Evolutionary conservation across 495 filamentous ascomycete species (phyloP), one percentile per base, ranked within the genome.

Genomic region (Tricharina praecox): DNA sequence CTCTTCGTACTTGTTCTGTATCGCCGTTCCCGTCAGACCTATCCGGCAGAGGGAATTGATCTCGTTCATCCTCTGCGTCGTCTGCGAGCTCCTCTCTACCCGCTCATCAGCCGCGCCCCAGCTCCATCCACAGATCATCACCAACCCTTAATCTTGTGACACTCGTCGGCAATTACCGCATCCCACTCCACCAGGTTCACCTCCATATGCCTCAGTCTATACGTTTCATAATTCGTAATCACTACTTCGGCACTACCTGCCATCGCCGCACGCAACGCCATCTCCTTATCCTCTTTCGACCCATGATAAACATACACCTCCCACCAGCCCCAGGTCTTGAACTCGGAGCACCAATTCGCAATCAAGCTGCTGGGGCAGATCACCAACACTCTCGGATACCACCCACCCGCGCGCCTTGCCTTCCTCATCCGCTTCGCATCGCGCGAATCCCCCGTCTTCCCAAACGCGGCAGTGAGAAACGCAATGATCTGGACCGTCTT

Each of bases 401-500:
- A 96, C 16, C 66, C 61, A 1, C 50, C 47, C 52, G 61, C 50
- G 32, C 51, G 35, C 23, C 75, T 69, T 63, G 92, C 79, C 62
- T 94, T 94, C 25, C 90, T 73, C 92, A 96, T 94, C 25, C 84
- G 68, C 56, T 94, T 93, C 1, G 62, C 68, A 57, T 97, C 90
- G 37, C 87, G 69, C 62, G 88, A 81, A 53, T 94, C 88, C 1
- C 77, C 92, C 3, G 85, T 93, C 64, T 96, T 96, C 0, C 88
- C 92, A 61, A 94, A 97, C 4, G 85, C 85, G 5, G 78, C 86
- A 0, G 85, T 86, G 26, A 97, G 70, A 54, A 96, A 97, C 0
- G 88, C 84, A 50, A 90, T 92, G 23, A 97, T 85, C 63, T 97
- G 90, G 11, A 97, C 83, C 0, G 90, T 97, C 63, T 97, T 97